Percentiles rank a stretch among this genome's conserved stretches.
Conservation (phyloP, 805 yeast genomes). For the Torulaspora quercuum region DNA sequence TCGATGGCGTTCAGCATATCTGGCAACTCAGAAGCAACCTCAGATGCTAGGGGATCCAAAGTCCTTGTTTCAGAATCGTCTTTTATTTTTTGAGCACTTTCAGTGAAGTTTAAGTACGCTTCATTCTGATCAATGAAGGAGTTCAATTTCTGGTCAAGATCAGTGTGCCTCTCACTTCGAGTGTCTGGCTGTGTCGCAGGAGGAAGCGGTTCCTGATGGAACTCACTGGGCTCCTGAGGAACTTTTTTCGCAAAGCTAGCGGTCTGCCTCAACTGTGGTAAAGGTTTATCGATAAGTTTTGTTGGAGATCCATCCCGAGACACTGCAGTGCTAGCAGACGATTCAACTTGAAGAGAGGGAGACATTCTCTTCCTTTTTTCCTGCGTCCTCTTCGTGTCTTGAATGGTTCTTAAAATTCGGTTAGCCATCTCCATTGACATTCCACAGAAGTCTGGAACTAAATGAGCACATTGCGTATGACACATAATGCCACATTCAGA, state of each 20-base stretch:
- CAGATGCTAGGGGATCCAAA: constrained; percentile 8
- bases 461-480: constrained; percentile 85
- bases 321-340: constrained; percentile 16
- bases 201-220: neutral
- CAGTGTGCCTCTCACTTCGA: constrained; percentile 2
- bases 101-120: constrained; percentile 30
- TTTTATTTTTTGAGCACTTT: constrained; percentile 18
- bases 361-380: constrained; percentile 24
- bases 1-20: constrained; percentile 13
- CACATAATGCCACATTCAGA: constrained; percentile 92
- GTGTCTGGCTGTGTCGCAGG: neutral
- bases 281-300: constrained; percentile 5
- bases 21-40: constrained; percentile 13
- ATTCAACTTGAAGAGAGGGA: constrained; percentile 14
- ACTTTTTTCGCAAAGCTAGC: neutral
- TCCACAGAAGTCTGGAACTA: constrained; percentile 98
- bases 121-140: constrained; percentile 30
- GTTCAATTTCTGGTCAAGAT: constrained; percentile 22
- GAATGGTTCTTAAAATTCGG: constrained; percentile 78
- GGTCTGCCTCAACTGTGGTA: constrained; percentile 3
- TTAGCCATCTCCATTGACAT: constrained; percentile 97
- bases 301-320: constrained; percentile 19
- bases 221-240: neutral
- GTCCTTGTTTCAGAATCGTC: constrained; percentile 7
- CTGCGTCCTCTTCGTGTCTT: constrained; percentile 54